Base-by-base conservation (phyloP, 768 basidiomycete genomes). In the Chalciporus piperatus region DNA sequence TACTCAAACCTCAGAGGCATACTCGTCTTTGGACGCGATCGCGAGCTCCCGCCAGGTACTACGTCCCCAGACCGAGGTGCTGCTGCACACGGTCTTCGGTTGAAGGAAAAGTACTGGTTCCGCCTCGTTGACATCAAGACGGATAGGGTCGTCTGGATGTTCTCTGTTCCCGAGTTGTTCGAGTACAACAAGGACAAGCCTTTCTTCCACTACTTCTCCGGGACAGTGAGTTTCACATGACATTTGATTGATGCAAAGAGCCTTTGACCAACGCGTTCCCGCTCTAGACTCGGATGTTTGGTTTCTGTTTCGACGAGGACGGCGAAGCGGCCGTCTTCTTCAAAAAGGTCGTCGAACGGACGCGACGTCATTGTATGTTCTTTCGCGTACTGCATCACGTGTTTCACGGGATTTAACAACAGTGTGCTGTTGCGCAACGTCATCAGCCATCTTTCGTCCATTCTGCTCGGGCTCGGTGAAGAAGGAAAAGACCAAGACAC, bases 201-300 rank as follows among this genome's bases (percentile, higher is more conserved):
- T 3, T 96, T 96, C 74, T 97, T 97, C 71, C 92, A 98, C 68
- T 78, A 84, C 35, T 95, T 96, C 70, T 81, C 84, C 41, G 90
- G 89, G 38, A 81, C 87, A 72, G 94, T 95, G 63, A 65, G 89
- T 75, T 4, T 19, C 45, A 32, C 23, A 1, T n/a, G 10, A 16
- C 50, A 23, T 23, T 58, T 41, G 13, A 20, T 28, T 25, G 41
- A 6, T 16, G 23, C 25, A 19, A 28, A 11, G 30, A 32, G 30
- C 33, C 23, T 22, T 46, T 32, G 2, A 11, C 41, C 37, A 13
- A 48, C 20, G 42, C 37, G 20, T 52, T 35, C 22, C 16, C 6
- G 14, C 35, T 39, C 11, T 48, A 54, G 59, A 74, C 70, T 9
- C 72, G 81, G 41, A 78, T 78, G 69, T 76, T 79, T 61, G 80